phyloP scores from a whole-genome alignment of 345 rosid genomes.

The thale cress (Arabidopsis thaliana) region DNA sequence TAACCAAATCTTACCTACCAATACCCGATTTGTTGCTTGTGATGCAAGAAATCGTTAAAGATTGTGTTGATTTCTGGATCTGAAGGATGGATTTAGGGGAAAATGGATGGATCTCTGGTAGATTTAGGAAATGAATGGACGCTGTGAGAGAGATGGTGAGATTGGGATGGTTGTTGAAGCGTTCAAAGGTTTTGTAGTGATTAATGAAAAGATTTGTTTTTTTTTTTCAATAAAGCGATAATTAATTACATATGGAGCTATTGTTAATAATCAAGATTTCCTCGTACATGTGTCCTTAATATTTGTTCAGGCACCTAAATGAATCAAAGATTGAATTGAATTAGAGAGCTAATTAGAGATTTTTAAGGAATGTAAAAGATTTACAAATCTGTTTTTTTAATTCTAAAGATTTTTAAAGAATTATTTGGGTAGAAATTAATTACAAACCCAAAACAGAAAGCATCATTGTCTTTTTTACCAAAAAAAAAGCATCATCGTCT shows the following conservation, averaged over 20 bases:
- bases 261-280: constrained; percentile 14
- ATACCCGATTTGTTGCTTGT: constrained; percentile 16
- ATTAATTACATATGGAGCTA: constrained; percentile 9
- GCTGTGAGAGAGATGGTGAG: constrained; percentile 29
- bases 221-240: constrained; percentile 25
- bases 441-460: too few relatives aligned
- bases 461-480: too few relatives aligned
- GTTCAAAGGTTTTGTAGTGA: constrained; percentile 33
- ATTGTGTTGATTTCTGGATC: constrained; percentile 2
- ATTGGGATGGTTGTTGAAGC: constrained; percentile 40
- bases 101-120: constrained; percentile 22
- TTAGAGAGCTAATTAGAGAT: too few relatives aligned
- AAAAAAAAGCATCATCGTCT: too few relatives aligned
- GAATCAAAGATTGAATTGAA: too few relatives aligned
- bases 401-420: too few relatives aligned
- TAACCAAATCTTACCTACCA: constrained; percentile 13
- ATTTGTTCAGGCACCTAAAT: neutral
- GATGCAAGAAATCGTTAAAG: constrained; percentile 13
- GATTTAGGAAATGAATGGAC: constrained; percentile 36
- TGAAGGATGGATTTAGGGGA: constrained; percentile 7
- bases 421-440: too few relatives aligned
- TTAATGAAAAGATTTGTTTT: constrained; percentile 10
- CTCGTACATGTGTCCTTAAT: constrained; percentile 7
- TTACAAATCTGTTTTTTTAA: too few relatives aligned
- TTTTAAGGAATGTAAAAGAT: too few relatives aligned